phyloP scores from a whole-genome alignment of 768 basidiomycete species.

The Pleurotus sapidus region DNA sequence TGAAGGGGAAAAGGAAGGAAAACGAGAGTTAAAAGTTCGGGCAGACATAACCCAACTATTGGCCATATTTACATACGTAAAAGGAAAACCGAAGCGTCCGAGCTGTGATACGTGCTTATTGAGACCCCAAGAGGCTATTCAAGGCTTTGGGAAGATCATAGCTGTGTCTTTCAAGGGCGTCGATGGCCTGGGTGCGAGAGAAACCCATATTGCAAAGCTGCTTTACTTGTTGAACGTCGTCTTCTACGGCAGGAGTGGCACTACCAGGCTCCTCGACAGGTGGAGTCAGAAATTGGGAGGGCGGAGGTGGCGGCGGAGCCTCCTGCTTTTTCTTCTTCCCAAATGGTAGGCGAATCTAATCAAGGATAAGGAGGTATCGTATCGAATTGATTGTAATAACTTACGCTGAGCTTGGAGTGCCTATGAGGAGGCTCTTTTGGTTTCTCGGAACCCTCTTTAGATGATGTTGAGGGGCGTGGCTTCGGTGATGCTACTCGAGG shows the following conservation, averaged over 20 bases:
- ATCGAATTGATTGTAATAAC: constrained; percentile 23
- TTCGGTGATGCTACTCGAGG: constrained; percentile 57
- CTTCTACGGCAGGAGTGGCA: constrained; percentile 54
- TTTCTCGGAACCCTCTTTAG: constrained; percentile 58
- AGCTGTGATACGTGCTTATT: not conserved
- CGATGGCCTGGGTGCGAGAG: constrained; percentile 74
- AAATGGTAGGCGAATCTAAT: constrained; percentile 76
- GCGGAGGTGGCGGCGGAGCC: constrained; percentile 39
- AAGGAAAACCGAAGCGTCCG: no score
- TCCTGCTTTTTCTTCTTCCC: constrained; percentile 64
- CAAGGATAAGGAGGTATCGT: constrained; percentile 4
- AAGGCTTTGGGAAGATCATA: constrained; percentile 61
- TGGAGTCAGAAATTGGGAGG: constrained; percentile 35
- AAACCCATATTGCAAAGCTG: constrained; percentile 91
- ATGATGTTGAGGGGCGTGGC: constrained; percentile 56
- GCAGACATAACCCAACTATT: no score
- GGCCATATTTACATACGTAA: no score
- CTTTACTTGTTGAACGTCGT: constrained; percentile 75
- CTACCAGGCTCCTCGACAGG: constrained; percentile 43
- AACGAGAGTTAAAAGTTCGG: no score
- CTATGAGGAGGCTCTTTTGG: constrained; percentile 52
- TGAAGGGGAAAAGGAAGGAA: no score
- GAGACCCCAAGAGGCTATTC: constrained; percentile 10
- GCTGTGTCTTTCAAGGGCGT: constrained; percentile 78
- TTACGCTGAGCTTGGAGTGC: constrained; percentile 76